Percentiles rank a stretch among this genome's conserved stretches.
Conservation (phyloP, 2,329 filamentous ascomycete species). For the Calonectria pauciramosa region DNA sequence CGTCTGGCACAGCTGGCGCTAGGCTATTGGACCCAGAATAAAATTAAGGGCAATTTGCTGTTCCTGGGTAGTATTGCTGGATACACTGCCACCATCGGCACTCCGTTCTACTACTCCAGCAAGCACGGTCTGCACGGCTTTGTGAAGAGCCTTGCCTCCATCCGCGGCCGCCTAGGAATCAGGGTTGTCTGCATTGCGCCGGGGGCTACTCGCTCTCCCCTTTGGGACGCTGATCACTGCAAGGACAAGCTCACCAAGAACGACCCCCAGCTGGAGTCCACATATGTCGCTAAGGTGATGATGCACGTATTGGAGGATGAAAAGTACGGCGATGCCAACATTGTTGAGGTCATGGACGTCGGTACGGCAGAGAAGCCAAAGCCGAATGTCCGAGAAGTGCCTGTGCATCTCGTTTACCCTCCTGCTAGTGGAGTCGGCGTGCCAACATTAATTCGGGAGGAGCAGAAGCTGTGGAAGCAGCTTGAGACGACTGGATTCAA, state of each 20-base stretch:
- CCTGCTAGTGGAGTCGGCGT: not conserved
- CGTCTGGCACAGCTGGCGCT: not conserved
- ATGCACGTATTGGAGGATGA: not conserved
- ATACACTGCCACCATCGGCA: not conserved
- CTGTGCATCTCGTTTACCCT: not conserved
- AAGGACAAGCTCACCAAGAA: slow-evolving; percentile 1
- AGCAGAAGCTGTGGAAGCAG: slow-evolving; percentile 6
- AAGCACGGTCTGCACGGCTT: slow-evolving; percentile 2
- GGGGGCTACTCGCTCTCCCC: not conserved
- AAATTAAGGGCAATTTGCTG: not conserved
- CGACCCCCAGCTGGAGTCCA: not conserved
- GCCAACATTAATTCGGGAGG: not conserved
- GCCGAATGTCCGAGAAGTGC: not conserved
- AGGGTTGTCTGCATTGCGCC: not conserved
- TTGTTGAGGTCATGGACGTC: not conserved
- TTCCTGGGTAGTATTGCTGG: not conserved
- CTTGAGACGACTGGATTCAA: not conserved
- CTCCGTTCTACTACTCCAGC: not conserved
- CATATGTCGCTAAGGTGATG: not conserved
- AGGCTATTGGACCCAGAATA: not conserved
- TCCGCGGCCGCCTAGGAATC: not conserved
- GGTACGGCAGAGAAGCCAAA: not conserved
- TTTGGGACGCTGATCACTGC: slow-evolving; percentile 2
- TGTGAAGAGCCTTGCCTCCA: not conserved
- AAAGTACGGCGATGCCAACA: not conserved